phyloP scores from a whole-genome alignment of 2,329 filamentous ascomycete genomes.

The Fusarium globosum region DNA sequence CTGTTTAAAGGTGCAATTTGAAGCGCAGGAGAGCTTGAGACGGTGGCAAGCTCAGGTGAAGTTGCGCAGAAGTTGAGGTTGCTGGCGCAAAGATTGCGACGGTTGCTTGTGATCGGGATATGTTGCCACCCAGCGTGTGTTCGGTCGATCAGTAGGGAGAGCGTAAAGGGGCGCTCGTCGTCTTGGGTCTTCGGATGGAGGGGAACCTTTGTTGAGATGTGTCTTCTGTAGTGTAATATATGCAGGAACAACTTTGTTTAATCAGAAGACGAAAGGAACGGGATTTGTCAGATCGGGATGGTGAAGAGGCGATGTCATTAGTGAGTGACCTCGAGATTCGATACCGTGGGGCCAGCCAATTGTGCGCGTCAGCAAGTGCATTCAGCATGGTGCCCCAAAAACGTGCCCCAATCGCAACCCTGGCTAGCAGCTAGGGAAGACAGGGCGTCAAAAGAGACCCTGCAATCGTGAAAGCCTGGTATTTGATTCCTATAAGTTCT shows the following conservation, averaged over 20 bases:
- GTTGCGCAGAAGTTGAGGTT: not conserved
- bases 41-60: conserved; percentile 2
- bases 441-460: not conserved
- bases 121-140: conserved; percentile 40
- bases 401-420: conserved; percentile 26
- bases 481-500: not conserved
- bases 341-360: conserved; percentile 36
- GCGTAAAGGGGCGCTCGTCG: conserved; percentile 14
- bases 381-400: conserved; percentile 25
- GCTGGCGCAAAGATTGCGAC: conserved; percentile 27
- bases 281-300: conserved; percentile 12
- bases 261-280: conserved; percentile 5
- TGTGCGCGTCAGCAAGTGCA: conserved; percentile 44
- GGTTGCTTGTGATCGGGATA: conserved; percentile 25
- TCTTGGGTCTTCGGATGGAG: not conserved
- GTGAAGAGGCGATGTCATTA: conserved; percentile 21
- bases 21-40: conserved; percentile 48
- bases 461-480: not conserved
- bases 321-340: conserved; percentile 30
- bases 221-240: not conserved
- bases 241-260: not conserved
- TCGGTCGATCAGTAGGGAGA: conserved; percentile 17
- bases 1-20: conserved; percentile 81
- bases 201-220: not conserved
- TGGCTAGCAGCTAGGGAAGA: not conserved